Percentiles rank a stretch among this genome's conserved stretches.
Conservation (phyloP, 2,329 filamentous ascomycete species). For the Talaromyces sp. region DNA sequence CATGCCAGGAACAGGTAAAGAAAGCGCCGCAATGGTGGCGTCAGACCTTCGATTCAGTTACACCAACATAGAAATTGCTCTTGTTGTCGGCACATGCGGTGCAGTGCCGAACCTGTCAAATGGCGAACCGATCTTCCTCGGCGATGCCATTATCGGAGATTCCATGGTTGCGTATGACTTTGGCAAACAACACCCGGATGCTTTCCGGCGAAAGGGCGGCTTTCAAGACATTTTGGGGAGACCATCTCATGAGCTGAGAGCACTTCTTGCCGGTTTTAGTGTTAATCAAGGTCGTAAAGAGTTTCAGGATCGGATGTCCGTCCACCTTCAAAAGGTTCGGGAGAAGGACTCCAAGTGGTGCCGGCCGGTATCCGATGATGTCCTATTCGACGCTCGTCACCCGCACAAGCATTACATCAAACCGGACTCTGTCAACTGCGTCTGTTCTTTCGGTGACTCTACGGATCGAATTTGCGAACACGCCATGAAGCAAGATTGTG, state of each 20-base stretch:
- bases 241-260: not conserved
- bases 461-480: not conserved
- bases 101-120: not conserved
- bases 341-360: not conserved
- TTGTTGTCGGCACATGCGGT: constrained; percentile 5
- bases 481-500: not conserved
- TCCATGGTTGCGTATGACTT: constrained; percentile 3
- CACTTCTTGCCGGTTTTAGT: not conserved
- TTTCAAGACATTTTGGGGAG: not conserved
- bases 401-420: not conserved
- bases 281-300: not conserved
- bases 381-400: not conserved
- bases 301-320: not conserved
- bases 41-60: not conserved
- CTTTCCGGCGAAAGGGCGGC: not conserved
- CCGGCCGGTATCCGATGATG: not conserved
- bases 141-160: constrained; percentile 8
- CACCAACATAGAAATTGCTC: not conserved
- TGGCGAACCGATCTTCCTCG: not conserved
- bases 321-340: not conserved
- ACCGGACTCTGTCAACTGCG: not conserved
- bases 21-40: not conserved
- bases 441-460: not conserved
- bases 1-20: constrained; percentile 1
- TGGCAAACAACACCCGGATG: constrained; percentile 1